Evolutionary conservation across 2,329 filamentous ascomycete genomes (phyloP), one percentile per base, ranked within the genome.

Genomic region (Fusarium sarcochroum): DNA sequence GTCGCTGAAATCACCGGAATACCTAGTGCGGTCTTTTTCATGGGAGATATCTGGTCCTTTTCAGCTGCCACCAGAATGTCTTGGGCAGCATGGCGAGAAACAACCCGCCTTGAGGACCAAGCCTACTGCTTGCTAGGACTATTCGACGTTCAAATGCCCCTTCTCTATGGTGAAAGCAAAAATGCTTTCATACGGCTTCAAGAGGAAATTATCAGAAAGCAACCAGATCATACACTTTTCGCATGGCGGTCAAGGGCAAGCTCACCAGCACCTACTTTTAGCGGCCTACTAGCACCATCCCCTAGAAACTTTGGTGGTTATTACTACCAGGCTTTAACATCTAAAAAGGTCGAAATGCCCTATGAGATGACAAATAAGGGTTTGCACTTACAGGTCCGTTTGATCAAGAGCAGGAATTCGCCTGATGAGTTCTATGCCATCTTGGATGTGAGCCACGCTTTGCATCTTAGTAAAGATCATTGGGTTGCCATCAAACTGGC

Each of bases 101-200:
- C 75, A 1, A 73, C 74, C 7, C 65, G 73, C 6, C 34, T 45
- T 0, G 76, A 78, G 18, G 76, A 78, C 27, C 47, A 68, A 9
- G 76, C 76, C 3, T 78, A 78, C 44, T 75, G 71, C 15, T 48
- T 78, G 13, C 40, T 77, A 13, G 76, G 76, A 6, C 48, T 78
- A 1, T 78, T 78, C 45, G 69, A 67, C 37, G 66, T 77, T 46
- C 73, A 75, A 30, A 76, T 77, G 75, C 68, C 75, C 1, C 54
- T 76, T 1, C 38, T 77, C 0, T 77, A 77, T 15, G 76, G 76
- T 0, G 76, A 77, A 44, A 74, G 76, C 0, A 40, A 63, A 6
- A 62, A 44, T 18, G 73, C 73, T 0, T 75, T 75, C 10, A 52
- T 68, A 18, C 52, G 73, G 4, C 61, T 75, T 1, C 69, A 74